Evolutionary conservation across 1,139 yeast species (phyloP), one percentile per base, ranked within the genome.

Genomic region (Hyphopichia khmerensis): DNA sequence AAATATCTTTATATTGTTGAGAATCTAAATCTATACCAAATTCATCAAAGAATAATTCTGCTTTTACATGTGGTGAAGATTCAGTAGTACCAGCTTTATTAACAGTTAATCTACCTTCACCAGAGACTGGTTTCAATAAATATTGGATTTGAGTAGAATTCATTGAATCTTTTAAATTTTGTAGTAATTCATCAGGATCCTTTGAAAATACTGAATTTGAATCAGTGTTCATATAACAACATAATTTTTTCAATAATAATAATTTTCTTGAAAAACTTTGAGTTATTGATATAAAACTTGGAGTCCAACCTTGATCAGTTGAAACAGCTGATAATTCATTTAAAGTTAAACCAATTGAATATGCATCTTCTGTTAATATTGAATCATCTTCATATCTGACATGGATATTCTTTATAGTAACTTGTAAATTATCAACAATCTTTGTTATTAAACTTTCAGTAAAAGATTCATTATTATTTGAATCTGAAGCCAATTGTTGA

Each of bases 351-450:
- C 99, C 99, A 29, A 91, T 66, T 0, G 97, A 76, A 52, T 88
- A 88, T 2, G 97, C 96, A 33, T 67, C 60, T 48, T 81, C 84
- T 0, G 89, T 79, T 52, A 84, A 79, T 7, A 79, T 73, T 10
- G 79, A 74, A 39, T 73, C 77, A 64, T 95, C 99, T 59, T 95
- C 99, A 57, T 91, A 93, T 44, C 99, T 76, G 15, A 95, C 64
- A 62, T 95, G 99, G 46, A 95, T 93, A 56, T 89, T 89, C 55
- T 84, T 87, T 48, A 95, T 88, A 1, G 96, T 88, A n/a, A 95
- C 79, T 60, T 95, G 99, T 43, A 95, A 68, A 55, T 95, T 95
- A 62, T 95, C 99, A 33, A 93, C 85, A 50, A 93, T 84, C 60
- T 93, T 93, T 1, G 96, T 87, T 4, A 90, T 77, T 48, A 95